phyloP scores from a whole-genome alignment of 176 grass and related monocot species.

The Oryza longistaminata region DNA sequence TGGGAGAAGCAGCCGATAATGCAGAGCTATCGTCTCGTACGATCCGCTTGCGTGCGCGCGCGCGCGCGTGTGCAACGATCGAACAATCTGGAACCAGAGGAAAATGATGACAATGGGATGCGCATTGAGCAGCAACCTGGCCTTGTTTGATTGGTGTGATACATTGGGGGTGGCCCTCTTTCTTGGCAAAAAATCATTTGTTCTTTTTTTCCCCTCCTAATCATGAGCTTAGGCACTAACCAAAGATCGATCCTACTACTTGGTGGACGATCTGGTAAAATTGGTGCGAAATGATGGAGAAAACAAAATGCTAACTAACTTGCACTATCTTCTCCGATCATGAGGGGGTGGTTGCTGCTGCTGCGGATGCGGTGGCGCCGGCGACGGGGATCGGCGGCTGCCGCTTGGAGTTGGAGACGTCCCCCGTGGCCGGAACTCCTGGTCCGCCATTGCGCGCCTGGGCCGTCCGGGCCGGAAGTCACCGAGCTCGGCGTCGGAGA shows the following conservation, averaged over 20 bases:
- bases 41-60: background rate
- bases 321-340: slow-evolving; percentile 32
- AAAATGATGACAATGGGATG: background rate
- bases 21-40: background rate
- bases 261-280: slow-evolving; percentile 28
- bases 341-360: background rate
- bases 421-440: background rate
- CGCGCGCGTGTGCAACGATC: background rate
- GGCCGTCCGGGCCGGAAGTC: slow-evolving; percentile 36
- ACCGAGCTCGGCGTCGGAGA: slow-evolving; percentile 62
- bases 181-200: background rate
- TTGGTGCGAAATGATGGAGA: background rate
- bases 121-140: background rate
- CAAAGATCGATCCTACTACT: slow-evolving; percentile 18
- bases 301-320: slow-evolving; percentile 7
- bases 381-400: background rate
- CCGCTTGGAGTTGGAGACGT: background rate
- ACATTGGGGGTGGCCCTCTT: background rate
- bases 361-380: background rate
- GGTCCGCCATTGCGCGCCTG: slow-evolving; percentile 24
- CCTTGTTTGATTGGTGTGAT: background rate
- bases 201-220: background rate
- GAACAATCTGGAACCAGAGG: background rate
- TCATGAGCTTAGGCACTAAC: slow-evolving; percentile 15
- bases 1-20: background rate